These are phyloP conservation scores for Paramecium primaurelia DNA, from an alignment of 73 alveolate genomes.

Conservation along the genomic window DNA sequence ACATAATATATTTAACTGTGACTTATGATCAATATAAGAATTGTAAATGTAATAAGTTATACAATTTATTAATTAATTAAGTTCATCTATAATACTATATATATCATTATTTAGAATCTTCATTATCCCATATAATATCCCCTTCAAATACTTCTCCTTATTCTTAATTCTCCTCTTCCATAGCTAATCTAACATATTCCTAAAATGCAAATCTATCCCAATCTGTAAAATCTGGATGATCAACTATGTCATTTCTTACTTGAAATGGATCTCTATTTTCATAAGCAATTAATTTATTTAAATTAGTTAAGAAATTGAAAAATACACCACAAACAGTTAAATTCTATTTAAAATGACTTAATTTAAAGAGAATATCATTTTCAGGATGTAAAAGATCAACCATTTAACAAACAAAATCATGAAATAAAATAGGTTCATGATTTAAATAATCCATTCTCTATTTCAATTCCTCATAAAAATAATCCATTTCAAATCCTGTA, in stretches of 20 bases:
- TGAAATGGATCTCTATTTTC: constrained; percentile 82
- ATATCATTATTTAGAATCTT: neutral
- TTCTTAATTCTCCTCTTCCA: constrained; percentile 98
- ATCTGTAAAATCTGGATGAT: constrained; percentile 95
- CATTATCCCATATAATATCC: constrained; percentile 42
- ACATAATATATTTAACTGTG: neutral
- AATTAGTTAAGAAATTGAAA: constrained; percentile 79
- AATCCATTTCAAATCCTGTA: constrained; percentile 92
- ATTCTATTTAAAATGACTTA: constrained; percentile 77
- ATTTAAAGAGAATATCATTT: constrained; percentile 86
- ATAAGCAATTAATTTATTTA: constrained; percentile 76
- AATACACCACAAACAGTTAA: constrained; percentile 84
- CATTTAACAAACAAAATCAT: constrained; percentile 92
- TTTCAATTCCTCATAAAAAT: constrained; percentile 93
- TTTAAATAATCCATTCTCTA: constrained; percentile 93
- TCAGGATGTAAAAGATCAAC: constrained; percentile 61
- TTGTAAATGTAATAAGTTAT: neutral
- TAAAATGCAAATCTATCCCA: constrained; percentile 98
- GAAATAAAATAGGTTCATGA: constrained; percentile 94
- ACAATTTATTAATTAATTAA: neutral
- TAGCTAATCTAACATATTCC: constrained; percentile 94
- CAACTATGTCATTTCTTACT: constrained; percentile 73
- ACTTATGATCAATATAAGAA: neutral
- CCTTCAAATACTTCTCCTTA: constrained; percentile 55
- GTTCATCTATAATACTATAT: neutral